Percentiles rank a stretch among this genome's conserved stretches.
Conservation (phyloP, 1,284 basidiomycete species). For the Naganishia sp. region DNA sequence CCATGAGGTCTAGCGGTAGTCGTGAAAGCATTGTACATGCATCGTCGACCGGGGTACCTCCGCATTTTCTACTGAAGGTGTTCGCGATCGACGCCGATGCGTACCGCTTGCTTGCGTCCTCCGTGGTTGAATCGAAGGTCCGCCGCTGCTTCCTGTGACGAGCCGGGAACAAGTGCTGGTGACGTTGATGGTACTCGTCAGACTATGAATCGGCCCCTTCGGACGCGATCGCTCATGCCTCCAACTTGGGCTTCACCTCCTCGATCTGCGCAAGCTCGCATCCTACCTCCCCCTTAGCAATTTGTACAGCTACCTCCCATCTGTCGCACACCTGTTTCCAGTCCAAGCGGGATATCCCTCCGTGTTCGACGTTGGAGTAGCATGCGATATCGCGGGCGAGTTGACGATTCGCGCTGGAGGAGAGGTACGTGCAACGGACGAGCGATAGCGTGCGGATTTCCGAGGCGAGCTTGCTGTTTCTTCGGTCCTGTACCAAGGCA, state of each 20-base stretch:
- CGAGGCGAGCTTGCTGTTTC: neutral
- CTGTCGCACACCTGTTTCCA: slow-evolving; percentile 7
- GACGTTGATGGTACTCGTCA: too few relatives aligned
- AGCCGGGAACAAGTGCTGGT: too few relatives aligned
- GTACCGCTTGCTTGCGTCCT: neutral
- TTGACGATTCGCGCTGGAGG: neutral
- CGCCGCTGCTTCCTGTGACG: too few relatives aligned
- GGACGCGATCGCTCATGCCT: too few relatives aligned
- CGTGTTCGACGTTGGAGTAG: slow-evolving; percentile 2
- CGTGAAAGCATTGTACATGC: too few relatives aligned
- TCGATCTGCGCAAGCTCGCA: neutral
- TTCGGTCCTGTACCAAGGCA: slow-evolving; percentile 2
- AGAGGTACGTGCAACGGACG: slow-evolving; percentile 10
- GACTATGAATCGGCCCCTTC: too few relatives aligned
- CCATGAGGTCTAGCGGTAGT: too few relatives aligned
- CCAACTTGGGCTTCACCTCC: neutral
- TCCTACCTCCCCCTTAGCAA: too few relatives aligned
- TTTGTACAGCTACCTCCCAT: neutral
- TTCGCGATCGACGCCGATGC: neutral
- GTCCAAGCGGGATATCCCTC: slow-evolving; percentile 1
- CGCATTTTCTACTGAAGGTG: too few relatives aligned
- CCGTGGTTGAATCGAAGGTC: neutral
- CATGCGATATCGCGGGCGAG: neutral
- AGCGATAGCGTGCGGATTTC: slow-evolving; percentile 3
- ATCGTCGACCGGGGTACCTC: too few relatives aligned